These are phyloP conservation scores for Phytophthora pistaciae DNA, from an alignment of 352 stramenopile species.

Conservation along the genomic window DNA sequence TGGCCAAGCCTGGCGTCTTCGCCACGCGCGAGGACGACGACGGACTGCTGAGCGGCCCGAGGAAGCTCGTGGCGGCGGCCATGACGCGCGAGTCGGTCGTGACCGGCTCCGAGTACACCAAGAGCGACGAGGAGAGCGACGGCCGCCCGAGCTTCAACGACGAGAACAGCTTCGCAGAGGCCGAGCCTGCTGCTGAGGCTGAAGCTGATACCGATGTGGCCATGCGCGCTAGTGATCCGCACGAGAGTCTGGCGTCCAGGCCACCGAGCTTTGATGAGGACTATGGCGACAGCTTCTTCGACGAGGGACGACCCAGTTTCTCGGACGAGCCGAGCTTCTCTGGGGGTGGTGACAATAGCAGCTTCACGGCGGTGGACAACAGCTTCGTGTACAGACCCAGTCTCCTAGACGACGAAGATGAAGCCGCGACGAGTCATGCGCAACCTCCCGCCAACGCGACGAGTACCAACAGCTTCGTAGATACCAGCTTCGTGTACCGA, in stretches of 20 bases:
- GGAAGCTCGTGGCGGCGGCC: conserved; percentile 18
- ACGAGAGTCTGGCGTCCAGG: conserved; percentile 27
- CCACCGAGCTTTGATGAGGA: conserved; percentile 28
- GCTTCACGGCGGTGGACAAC: conserved; percentile 25
- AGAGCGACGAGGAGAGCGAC: conserved; percentile 6
- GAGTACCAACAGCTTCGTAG: conserved; percentile 16
- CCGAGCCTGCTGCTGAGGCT: background rate
- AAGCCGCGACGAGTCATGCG: background rate
- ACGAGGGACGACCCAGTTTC: conserved; percentile 28
- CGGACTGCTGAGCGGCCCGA: conserved; percentile 5
- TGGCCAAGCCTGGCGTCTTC: conserved; percentile 20
- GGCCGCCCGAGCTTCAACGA: conserved; percentile 9
- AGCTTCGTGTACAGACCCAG: conserved; percentile 39
- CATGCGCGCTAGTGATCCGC: background rate
- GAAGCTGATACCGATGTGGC: background rate
- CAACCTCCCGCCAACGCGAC: background rate
- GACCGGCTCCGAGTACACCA: background rate
- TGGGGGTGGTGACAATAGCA: conserved; percentile 7
- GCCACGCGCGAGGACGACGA: background rate
- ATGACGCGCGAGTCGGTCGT: conserved; percentile 1
- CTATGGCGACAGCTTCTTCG: conserved; percentile 27
- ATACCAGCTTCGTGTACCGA: conserved; percentile 22
- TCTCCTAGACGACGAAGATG: conserved; percentile 25
- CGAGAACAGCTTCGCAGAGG: conserved; percentile 1
- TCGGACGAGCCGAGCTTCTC: conserved; percentile 37